A percentile compares a stretch with the other conserved stretches of the same genome.
phyloP scores from a whole-genome alignment of 2,329 filamentous ascomycete genomes.

The Paracoccidioides lutzii region DNA sequence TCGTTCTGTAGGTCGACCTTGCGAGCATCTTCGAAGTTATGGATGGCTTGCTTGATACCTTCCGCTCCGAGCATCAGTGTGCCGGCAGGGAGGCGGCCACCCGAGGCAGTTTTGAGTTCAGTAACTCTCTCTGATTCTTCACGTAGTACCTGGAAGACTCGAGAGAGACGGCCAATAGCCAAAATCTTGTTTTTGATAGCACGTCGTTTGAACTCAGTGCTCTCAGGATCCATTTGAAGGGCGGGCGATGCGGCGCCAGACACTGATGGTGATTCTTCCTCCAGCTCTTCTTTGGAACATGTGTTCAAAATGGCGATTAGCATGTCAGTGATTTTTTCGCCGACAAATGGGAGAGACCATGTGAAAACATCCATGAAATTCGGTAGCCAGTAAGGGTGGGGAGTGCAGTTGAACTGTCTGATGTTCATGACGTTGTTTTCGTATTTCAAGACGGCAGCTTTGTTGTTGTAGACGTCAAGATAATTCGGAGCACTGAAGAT shows the following conservation, averaged over 20 bases:
- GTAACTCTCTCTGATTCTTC: slow-evolving; percentile 96
- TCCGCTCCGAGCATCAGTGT: slow-evolving; percentile 97
- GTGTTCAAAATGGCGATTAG: slow-evolving; percentile 96
- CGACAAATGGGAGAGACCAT: slow-evolving; percentile 98
- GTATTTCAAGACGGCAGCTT: slow-evolving; percentile 96
- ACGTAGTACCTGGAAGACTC: slow-evolving; percentile 94
- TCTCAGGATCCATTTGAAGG: slow-evolving; percentile 60
- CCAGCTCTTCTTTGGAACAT: slow-evolving; percentile 96
- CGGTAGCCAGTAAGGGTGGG: slow-evolving; percentile 96
- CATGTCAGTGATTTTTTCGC: slow-evolving; percentile 99
- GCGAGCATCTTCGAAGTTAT: slow-evolving; percentile 86
- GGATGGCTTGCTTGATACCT: slow-evolving; percentile 97
- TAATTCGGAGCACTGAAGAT: slow-evolving; percentile 99
- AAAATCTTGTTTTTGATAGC: slow-evolving; percentile 99
- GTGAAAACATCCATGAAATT: slow-evolving; percentile 99
- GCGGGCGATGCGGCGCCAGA: slow-evolving; percentile 64
- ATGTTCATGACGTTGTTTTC: slow-evolving; percentile 99
- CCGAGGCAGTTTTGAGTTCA: slow-evolving; percentile 91
- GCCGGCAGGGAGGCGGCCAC: slow-evolving; percentile 80
- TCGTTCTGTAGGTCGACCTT: slow-evolving; percentile 98
- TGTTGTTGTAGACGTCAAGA: slow-evolving; percentile 99
- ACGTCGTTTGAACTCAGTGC: slow-evolving; percentile 82
- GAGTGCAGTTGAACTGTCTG: slow-evolving; percentile 97
- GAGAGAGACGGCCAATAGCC: slow-evolving; percentile 87
- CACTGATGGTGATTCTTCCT: slow-evolving; percentile 68